These are phyloP conservation scores for Arabidopsis lyrata DNA, from an alignment of 441 rosid species.

Conservation along the genomic window DNA sequence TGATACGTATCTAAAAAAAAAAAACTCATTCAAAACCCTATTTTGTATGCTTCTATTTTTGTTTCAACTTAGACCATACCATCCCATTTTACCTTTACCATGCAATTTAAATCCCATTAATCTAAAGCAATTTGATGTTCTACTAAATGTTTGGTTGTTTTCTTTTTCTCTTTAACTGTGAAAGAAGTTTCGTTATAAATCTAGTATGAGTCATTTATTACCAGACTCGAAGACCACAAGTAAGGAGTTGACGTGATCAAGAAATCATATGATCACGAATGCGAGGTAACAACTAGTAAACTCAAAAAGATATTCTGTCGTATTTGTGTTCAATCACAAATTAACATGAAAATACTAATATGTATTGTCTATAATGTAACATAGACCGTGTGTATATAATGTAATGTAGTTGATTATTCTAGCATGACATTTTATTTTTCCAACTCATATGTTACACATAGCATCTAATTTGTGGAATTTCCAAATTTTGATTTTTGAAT, in stretches of 20 bases:
- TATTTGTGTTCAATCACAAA: too few relatives aligned
- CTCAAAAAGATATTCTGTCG: too few relatives aligned
- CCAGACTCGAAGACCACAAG: background rate
- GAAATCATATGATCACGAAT: conserved; percentile 6
- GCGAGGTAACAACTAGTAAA: background rate
- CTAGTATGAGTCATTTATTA: background rate
- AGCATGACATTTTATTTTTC: too few relatives aligned
- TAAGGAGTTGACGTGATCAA: conserved; percentile 9
- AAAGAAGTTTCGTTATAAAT: too few relatives aligned
- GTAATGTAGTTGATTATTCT: too few relatives aligned
- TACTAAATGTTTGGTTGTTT: too few relatives aligned
- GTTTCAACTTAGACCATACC: background rate
- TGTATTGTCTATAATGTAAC: background rate
- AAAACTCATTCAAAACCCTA: conserved; percentile 1
- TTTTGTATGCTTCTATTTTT: conserved; percentile 8
- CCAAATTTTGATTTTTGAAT: too few relatives aligned
- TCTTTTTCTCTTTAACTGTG: too few relatives aligned
- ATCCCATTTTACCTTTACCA: background rate
- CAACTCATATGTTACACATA: too few relatives aligned
- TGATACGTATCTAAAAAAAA: conserved; percentile 21
- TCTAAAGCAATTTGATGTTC: too few relatives aligned
- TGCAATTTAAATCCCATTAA: background rate
- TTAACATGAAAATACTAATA: background rate
- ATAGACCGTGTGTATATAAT: background rate
- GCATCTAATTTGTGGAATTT: too few relatives aligned